phyloP scores from a whole-genome alignment of 1,139 yeast genomes.

The Debaryomyces robertsiae region DNA sequence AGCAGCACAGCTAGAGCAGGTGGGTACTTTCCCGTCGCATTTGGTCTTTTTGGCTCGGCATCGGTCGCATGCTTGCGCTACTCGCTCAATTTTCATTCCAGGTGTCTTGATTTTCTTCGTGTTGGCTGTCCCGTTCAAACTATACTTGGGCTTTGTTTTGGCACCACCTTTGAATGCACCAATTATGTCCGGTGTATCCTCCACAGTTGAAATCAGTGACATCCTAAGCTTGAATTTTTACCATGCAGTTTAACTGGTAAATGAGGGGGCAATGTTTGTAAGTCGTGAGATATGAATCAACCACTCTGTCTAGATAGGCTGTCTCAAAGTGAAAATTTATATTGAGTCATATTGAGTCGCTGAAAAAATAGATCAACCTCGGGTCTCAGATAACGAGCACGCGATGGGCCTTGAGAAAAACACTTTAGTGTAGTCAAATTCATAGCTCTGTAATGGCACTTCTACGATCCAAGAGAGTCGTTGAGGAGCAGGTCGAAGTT shows the following conservation, averaged over 20 bases:
- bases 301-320: no score
- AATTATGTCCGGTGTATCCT: background rate
- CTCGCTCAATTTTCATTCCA: slow-evolving; percentile 57
- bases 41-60: slow-evolving; percentile 80
- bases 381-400: slow-evolving; percentile 3
- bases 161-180: slow-evolving; percentile 1
- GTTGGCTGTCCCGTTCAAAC: slow-evolving; percentile 23
- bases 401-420: background rate
- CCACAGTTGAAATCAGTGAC: slow-evolving; percentile 2
- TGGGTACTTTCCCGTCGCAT: slow-evolving; percentile 67
- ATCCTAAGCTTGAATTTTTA: background rate
- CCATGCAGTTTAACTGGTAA: background rate
- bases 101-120: slow-evolving; percentile 66
- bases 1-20: slow-evolving; percentile 44
- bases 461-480: background rate
- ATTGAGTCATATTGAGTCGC: slow-evolving; percentile 8
- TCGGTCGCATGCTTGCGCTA: slow-evolving; percentile 86
- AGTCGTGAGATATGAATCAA: background rate
- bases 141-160: slow-evolving; percentile 14
- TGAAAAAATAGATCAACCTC: slow-evolving; percentile 9
- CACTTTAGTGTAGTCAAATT: background rate
- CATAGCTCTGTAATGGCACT: background rate
- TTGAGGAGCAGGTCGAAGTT: background rate
- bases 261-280: no score
- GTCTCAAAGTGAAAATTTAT: background rate